phyloP scores from a whole-genome alignment of 2,329 filamentous ascomycete genomes.

The Neurospora sp. region DNA sequence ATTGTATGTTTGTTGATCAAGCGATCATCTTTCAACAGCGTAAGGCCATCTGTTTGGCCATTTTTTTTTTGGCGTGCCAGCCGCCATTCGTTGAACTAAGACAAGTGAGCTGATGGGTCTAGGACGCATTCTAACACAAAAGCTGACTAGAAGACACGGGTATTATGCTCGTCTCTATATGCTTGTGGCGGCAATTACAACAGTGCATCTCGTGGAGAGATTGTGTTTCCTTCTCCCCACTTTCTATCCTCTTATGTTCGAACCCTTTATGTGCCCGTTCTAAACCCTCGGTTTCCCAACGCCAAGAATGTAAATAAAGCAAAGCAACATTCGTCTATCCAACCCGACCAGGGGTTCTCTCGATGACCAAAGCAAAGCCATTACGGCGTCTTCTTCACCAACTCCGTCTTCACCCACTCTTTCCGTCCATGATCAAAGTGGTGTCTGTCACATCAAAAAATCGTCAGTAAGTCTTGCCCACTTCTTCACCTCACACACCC shows the following conservation, averaged over 20 bases:
- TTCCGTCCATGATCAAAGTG: background rate
- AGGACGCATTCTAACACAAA: background rate
- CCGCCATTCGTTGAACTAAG: background rate
- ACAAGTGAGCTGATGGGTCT: background rate
- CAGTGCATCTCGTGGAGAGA: background rate
- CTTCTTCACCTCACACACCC: background rate
- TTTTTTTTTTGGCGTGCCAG: background rate
- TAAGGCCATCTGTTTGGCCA: background rate
- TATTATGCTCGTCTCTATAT: background rate
- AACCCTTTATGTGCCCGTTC: background rate
- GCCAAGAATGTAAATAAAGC: background rate
- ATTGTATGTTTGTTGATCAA: background rate
- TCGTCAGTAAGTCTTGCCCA: slow-evolving; percentile 9
- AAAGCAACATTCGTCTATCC: background rate
- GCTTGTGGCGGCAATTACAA: background rate
- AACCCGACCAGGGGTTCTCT: background rate
- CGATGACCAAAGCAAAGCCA: background rate
- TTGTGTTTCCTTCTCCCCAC: background rate
- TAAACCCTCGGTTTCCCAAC: background rate
- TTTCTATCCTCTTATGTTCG: background rate
- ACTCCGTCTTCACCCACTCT: background rate
- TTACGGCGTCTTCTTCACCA: background rate
- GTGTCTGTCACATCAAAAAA: background rate
- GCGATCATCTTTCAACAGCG: background rate
- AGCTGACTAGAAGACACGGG: background rate